A percentile compares a stretch with the other conserved stretches of the same genome.
Evolutionary conservation across 257 asterid species (phyloP).

Genomic region (Striga asiatica): DNA sequence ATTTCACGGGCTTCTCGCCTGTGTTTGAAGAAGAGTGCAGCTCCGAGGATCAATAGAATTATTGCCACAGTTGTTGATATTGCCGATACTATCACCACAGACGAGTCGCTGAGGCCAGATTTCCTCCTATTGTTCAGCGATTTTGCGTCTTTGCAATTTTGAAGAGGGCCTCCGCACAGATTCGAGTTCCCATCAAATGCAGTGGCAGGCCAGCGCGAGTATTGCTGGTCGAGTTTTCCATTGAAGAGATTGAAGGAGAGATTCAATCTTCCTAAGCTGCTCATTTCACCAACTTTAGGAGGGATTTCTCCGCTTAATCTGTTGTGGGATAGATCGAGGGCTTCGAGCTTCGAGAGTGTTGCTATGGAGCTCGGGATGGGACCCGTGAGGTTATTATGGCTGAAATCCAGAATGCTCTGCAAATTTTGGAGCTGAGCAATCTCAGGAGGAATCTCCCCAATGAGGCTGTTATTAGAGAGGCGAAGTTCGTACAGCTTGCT

Average conservation of each 20-base stretch:
- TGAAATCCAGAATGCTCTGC: constrained; percentile 67
- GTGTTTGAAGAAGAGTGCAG: constrained; percentile 48
- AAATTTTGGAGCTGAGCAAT: constrained; percentile 63
- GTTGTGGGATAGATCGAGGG: constrained; percentile 74
- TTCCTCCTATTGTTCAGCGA: constrained; percentile 7
- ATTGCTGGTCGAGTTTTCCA: constrained; percentile 55
- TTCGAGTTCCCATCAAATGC: constrained; percentile 52
- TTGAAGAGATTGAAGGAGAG: constrained; percentile 64
- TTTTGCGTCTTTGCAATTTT: constrained; percentile 28
- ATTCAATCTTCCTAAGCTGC: constrained; percentile 65
- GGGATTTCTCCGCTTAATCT: constrained; percentile 61
- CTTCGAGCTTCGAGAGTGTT: constrained; percentile 63
- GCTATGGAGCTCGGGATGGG: constrained; percentile 49
- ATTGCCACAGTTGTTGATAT: constrained; percentile 36
- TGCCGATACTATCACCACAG: constrained; percentile 57
- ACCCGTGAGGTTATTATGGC: constrained; percentile 68
- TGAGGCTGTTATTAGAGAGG: constrained; percentile 56
- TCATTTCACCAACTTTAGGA: constrained; percentile 56
- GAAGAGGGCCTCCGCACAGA: constrained; percentile 78
- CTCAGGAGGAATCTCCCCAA: constrained; percentile 60
- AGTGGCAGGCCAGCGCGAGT: constrained; percentile 67
- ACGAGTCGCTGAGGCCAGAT: constrained; percentile 31
- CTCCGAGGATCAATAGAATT: constrained; percentile 47
- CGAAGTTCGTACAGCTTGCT: constrained; percentile 63
- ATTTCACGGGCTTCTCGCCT: constrained; percentile 42